Conservation (phyloP, 495 filamentous ascomycete species). For the Trichoderma virens region DNA sequence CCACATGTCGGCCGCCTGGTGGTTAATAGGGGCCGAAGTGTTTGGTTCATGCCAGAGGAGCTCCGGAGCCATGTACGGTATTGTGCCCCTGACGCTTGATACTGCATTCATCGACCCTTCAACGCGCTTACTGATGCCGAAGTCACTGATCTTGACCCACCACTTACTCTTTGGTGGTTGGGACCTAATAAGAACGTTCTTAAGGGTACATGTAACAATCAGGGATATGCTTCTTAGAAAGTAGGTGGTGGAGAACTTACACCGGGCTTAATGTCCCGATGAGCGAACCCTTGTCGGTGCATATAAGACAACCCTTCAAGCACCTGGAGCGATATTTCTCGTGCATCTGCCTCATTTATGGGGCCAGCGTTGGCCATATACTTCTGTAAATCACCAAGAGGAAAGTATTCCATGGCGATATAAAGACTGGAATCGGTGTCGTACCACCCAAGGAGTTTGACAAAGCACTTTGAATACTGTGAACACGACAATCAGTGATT, state of each 20-base stretch:
- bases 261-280: slow-evolving; percentile 44
- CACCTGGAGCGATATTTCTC: slow-evolving; percentile 32
- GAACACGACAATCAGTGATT: neutral
- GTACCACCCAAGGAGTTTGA: slow-evolving; percentile 34
- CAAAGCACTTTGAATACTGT: slow-evolving; percentile 20
- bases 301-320: slow-evolving; percentile 38
- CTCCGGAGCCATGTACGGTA: slow-evolving; percentile 35
- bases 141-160: slow-evolving; percentile 42
- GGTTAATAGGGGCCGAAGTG: neutral
- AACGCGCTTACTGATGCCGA: slow-evolving; percentile 36
- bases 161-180: slow-evolving; percentile 16
- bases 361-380: slow-evolving; percentile 16
- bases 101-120: slow-evolving; percentile 18
- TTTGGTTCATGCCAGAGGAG: slow-evolving; percentile 9
- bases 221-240: neutral
- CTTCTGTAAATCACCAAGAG: slow-evolving; percentile 25
- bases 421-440: slow-evolving; percentile 22
- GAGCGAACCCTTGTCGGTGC: slow-evolving; percentile 40
- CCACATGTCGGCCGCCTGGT: slow-evolving; percentile 16
- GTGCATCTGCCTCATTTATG: slow-evolving; percentile 30
- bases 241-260: slow-evolving; percentile 20
- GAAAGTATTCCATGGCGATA: slow-evolving; percentile 38
- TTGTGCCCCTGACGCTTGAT: slow-evolving; percentile 25
- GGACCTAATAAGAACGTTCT: slow-evolving; percentile 1
- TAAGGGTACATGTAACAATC: neutral